Conservation (phyloP, 805 yeast genomes). For the Starmerella floris region DNA sequence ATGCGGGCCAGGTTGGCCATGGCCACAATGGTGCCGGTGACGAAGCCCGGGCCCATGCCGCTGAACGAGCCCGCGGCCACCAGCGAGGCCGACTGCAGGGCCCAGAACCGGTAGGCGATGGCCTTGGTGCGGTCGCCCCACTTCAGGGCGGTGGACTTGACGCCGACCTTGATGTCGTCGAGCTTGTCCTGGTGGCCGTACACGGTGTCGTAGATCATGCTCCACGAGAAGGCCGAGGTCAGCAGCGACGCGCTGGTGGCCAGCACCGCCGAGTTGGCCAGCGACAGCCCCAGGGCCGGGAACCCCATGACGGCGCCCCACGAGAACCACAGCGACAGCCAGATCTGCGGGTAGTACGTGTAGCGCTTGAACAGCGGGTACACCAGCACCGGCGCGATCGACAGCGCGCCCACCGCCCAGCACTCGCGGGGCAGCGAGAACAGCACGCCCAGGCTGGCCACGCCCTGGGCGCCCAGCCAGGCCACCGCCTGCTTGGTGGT, state of each 20-base stretch:
- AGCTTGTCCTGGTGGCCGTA: constrained; percentile 95
- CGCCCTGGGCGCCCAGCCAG: constrained; percentile 62
- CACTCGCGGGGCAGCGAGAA: constrained; percentile 63
- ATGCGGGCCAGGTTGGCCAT: constrained; percentile 53
- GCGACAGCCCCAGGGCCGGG: constrained; percentile 88
- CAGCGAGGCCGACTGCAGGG: constrained; percentile 52
- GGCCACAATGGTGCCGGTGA: constrained; percentile 49
- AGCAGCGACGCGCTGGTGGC: constrained; percentile 40
- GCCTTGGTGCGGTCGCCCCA: constrained; percentile 78
- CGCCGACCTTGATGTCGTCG: constrained; percentile 80
- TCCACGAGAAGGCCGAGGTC: constrained; percentile 71
- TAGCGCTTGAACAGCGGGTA: constrained; percentile 91
- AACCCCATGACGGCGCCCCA: constrained; percentile 94
- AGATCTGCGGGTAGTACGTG: constrained; percentile 89
- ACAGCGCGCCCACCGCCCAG: constrained; percentile 67
- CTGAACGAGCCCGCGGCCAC: constrained; percentile 58
- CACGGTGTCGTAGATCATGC: constrained; percentile 89
- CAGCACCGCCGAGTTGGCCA: constrained; percentile 51
- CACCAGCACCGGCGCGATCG: constrained; percentile 64
- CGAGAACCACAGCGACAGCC: constrained; percentile 66
- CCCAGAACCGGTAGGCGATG: constrained; percentile 49
- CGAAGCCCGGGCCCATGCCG: constrained; percentile 80
- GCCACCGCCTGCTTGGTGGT: constrained; percentile 51
- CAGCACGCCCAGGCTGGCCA: constrained; percentile 59
- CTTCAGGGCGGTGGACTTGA: constrained; percentile 86